A percentile compares a stretch with the other conserved stretches of the same genome.
These are phyloP conservation scores for Talaromyces wortmannii DNA, from an alignment of 495 filamentous ascomycete genomes.

Conservation along the genomic window DNA sequence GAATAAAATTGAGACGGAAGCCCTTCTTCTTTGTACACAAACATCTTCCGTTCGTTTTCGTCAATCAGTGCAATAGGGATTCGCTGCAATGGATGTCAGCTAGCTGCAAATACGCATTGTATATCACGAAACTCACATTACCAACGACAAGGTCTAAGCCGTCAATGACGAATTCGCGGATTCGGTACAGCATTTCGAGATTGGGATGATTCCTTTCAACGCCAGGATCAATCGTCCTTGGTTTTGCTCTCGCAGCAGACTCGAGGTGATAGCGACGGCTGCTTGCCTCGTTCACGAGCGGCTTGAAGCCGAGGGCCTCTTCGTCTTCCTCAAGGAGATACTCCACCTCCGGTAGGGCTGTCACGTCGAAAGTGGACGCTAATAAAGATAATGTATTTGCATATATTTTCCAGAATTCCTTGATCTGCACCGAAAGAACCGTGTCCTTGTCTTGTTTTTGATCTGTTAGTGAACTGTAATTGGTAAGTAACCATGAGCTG, in stretches of 20 bases:
- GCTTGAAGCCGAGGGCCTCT: slow-evolving; percentile 67
- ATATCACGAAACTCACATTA: slow-evolving; percentile 28
- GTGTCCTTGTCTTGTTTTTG: slow-evolving; percentile 50
- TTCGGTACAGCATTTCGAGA: slow-evolving; percentile 64
- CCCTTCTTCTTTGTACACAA: slow-evolving; percentile 51
- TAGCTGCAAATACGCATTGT: not conserved
- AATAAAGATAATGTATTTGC: slow-evolving; percentile 60
- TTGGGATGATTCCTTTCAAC: slow-evolving; percentile 55
- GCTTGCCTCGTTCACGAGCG: slow-evolving; percentile 48
- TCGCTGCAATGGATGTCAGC: slow-evolving; percentile 15
- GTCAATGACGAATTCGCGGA: slow-evolving; percentile 61
- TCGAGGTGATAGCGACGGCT: slow-evolving; percentile 39
- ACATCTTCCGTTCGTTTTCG: slow-evolving; percentile 41
- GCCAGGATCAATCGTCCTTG: slow-evolving; percentile 45
- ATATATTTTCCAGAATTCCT: slow-evolving; percentile 67
- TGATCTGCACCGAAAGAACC: slow-evolving; percentile 49
- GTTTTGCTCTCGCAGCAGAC: slow-evolving; percentile 38
- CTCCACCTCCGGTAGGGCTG: slow-evolving; percentile 47
- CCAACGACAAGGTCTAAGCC: slow-evolving; percentile 51
- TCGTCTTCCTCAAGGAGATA: slow-evolving; percentile 77
- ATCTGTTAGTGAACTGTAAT: slow-evolving; percentile 40
- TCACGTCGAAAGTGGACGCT: slow-evolving; percentile 50
- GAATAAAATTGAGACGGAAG: slow-evolving; percentile 41
- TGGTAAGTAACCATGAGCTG: slow-evolving; percentile 60
- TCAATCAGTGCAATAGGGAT: slow-evolving; percentile 40